These are phyloP conservation scores for Pseudocercospora vitis DNA, from an alignment of 2,329 filamentous ascomycete species.

Conservation along the genomic window DNA sequence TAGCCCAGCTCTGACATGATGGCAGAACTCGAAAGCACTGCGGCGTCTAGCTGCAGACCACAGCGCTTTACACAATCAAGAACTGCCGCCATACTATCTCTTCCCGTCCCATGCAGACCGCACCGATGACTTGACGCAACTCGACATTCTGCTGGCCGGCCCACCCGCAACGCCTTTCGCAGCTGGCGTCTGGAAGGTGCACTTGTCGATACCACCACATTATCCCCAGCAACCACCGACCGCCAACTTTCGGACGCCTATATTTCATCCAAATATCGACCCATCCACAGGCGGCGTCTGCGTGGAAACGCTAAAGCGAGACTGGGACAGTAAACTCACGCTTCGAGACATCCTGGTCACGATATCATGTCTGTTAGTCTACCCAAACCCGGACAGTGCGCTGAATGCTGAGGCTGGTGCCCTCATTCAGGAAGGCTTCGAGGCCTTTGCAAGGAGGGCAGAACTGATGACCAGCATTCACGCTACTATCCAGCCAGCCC, in stretches of 20 bases:
- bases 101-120: constrained; percentile 46
- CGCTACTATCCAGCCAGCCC: constrained; percentile 52
- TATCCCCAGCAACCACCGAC: constrained; percentile 57
- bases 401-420: constrained; percentile 62
- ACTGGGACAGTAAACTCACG: constrained; percentile 60
- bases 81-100: constrained; percentile 62
- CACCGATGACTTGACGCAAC: constrained; percentile 57
- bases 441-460: constrained; percentile 57
- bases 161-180: constrained; percentile 61
- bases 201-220: constrained; percentile 59
- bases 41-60: constrained; percentile 63
- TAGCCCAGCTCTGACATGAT: background rate
- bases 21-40: constrained; percentile 51
- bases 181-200: constrained; percentile 59
- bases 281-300: constrained; percentile 62
- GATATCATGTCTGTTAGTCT: constrained; percentile 62
- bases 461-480: constrained; percentile 64
- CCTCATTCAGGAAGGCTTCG: constrained; percentile 60
- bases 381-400: constrained; percentile 64
- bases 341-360: constrained; percentile 60
- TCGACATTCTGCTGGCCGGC: constrained; percentile 59
- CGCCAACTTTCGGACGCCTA: constrained; percentile 59
- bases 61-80: constrained; percentile 54
- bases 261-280: constrained; percentile 67
- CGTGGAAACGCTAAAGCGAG: constrained; percentile 64